Evolutionary conservation across 441 rosid species (phyloP).

Genomic region (Pelargonium cotyledonis): DNA sequence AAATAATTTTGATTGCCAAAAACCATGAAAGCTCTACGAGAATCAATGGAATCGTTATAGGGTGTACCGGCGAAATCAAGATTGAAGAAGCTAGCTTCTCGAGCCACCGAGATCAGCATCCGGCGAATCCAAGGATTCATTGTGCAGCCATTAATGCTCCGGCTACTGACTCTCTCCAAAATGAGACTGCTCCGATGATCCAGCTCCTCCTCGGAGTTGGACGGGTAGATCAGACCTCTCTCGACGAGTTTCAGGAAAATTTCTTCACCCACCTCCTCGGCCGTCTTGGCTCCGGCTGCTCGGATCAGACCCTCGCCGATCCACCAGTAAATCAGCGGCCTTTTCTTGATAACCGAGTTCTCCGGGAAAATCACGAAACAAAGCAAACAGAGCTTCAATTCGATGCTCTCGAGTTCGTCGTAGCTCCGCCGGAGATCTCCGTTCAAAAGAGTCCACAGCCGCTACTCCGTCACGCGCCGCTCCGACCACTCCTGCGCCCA

Average conservation of each 20-base stretch:
- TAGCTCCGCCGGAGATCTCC: no score
- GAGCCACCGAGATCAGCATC: conserved; percentile 7
- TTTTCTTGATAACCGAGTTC: conserved; percentile 10
- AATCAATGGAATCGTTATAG: no score
- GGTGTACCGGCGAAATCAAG: no score
- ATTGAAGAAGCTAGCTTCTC: no score
- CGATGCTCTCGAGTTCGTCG: no score
- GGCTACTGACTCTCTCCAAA: no score
- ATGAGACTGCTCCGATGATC: background rate
- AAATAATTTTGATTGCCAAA: no score
- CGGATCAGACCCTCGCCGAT: conserved; percentile 16
- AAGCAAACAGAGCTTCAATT: conserved; percentile 7
- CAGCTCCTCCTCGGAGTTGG: background rate
- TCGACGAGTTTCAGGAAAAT: conserved; percentile 4
- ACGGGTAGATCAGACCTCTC: conserved; percentile 5
- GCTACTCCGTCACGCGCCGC: no score
- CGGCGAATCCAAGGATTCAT: background rate
- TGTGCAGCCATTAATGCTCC: background rate
- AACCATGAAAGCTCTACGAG: no score
- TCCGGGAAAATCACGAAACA: conserved; percentile 6
- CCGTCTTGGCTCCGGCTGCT: background rate
- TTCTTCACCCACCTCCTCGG: conserved; percentile 13
- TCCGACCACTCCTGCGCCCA: no score
- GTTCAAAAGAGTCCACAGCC: no score
- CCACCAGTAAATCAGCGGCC: conserved; percentile 20